These are phyloP conservation scores for Gossypium schwendimanii DNA, from an alignment of 441 rosid species.

Conservation along the genomic window DNA sequence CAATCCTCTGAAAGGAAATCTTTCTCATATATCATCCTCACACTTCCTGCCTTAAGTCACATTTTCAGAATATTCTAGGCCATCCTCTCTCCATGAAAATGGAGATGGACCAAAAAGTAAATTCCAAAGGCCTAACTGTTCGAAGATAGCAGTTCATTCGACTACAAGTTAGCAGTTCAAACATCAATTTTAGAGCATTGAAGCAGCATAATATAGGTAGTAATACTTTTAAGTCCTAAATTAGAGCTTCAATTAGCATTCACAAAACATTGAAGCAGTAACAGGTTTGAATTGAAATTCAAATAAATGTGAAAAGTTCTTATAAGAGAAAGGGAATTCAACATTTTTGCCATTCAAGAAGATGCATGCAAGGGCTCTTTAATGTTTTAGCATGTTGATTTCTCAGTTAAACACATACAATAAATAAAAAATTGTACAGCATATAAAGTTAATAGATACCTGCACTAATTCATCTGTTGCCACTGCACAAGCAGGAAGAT, in stretches of 20 bases:
- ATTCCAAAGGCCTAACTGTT: background rate
- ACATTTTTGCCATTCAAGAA: background rate
- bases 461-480: conserved; percentile 53
- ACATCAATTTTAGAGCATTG: conserved; percentile 1
- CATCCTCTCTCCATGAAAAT: background rate
- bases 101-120: background rate
- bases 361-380: background rate
- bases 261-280: background rate
- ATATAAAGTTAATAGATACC: conserved; percentile 20
- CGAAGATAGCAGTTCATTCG: background rate
- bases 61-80: background rate
- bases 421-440: background rate
- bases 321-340: background rate
- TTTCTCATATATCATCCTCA: background rate
- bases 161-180: background rate
- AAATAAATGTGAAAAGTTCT: background rate
- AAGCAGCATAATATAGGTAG: background rate
- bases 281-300: background rate
- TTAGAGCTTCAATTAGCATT: background rate
- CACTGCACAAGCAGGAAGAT: conserved; percentile 51
- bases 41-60: background rate
- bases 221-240: background rate
- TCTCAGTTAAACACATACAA: background rate
- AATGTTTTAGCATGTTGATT: background rate
- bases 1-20: background rate